phyloP scores from a whole-genome alignment of 305 asterid genomes.

The Fraxinus sp. region DNA sequence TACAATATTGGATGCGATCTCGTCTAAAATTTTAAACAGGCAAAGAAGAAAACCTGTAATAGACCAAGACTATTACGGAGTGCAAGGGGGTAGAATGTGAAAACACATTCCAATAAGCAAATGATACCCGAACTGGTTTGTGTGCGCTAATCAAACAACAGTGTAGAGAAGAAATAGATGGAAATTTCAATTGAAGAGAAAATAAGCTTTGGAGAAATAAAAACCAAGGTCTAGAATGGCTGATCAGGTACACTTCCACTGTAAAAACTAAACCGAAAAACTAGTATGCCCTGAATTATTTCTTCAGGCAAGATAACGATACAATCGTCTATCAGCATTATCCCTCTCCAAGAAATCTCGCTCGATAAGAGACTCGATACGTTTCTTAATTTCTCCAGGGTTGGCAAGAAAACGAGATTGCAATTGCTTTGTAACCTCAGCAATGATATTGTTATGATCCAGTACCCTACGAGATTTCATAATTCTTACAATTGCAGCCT shows the following conservation, averaged over 20 bases:
- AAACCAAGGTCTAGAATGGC: not conserved
- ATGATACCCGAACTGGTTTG: not conserved
- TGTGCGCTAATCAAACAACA: not conserved
- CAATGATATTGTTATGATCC: conserved; percentile 51
- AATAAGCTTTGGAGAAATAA: not conserved
- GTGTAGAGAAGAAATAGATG: not conserved
- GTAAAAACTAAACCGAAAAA: not conserved
- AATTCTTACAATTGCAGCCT: conserved; percentile 49
- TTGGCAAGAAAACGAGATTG: conserved; percentile 52
- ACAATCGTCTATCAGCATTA: conserved; percentile 34
- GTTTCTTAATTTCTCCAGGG: conserved; percentile 51
- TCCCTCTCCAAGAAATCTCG: conserved; percentile 63
- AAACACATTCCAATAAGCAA: not conserved
- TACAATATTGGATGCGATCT: not conserved
- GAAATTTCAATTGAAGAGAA: not conserved
- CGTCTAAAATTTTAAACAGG: not conserved
- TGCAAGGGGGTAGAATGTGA: too few relatives aligned
- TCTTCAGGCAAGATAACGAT: conserved; percentile 43
- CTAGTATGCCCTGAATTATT: not conserved
- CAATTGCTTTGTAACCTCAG: conserved; percentile 54
- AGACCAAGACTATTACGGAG: not conserved
- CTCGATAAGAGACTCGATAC: conserved; percentile 57
- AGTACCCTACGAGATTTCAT: conserved; percentile 53
- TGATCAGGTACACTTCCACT: not conserved
- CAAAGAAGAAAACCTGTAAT: not conserved